Conservation (phyloP, 1,139 yeast species). For the Eremothecium gossypii region DNA sequence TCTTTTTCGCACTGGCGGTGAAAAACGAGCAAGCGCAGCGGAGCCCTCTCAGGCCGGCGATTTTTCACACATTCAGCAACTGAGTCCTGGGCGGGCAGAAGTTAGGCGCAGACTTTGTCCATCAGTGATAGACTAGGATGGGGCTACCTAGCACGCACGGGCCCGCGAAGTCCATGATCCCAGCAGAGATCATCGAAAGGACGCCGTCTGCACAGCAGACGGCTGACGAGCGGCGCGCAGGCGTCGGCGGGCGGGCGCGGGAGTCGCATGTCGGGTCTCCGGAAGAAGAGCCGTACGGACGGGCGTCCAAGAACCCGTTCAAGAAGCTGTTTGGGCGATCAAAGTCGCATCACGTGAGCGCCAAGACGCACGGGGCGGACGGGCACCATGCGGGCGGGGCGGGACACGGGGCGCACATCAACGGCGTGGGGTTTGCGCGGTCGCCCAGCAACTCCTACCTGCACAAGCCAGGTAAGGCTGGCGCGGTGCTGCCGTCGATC, state of each 20-base stretch:
- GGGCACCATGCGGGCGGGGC: not conserved
- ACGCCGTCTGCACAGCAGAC: slow-evolving; percentile 6
- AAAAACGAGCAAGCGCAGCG: not conserved
- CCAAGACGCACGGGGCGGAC: not conserved
- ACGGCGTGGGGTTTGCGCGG: slow-evolving; percentile 1
- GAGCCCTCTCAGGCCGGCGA: too few species aligned
- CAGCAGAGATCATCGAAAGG: slow-evolving; percentile 6
- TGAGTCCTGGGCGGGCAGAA: too few species aligned
- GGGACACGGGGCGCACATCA: slow-evolving; percentile 5
- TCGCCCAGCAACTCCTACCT: not conserved
- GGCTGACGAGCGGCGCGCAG: not conserved
- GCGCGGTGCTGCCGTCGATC: slow-evolving; percentile 16
- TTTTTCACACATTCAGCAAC: too few species aligned
- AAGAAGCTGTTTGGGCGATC: slow-evolving; percentile 11
- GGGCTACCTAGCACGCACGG: not conserved
- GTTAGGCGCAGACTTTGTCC: too few species aligned
- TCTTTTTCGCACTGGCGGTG: not conserved
- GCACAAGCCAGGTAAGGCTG: slow-evolving; percentile 10
- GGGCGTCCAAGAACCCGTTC: slow-evolving; percentile 7
- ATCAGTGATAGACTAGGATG: not conserved
- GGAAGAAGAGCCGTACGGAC: not conserved
- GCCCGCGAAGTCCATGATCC: slow-evolving; percentile 7
- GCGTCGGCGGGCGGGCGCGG: not conserved
- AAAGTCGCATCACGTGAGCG: slow-evolving; percentile 10
- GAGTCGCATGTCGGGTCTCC: not conserved